Conservation (phyloP, 2,329 filamentous ascomycete genomes). For the Penicillium janthinellum region DNA sequence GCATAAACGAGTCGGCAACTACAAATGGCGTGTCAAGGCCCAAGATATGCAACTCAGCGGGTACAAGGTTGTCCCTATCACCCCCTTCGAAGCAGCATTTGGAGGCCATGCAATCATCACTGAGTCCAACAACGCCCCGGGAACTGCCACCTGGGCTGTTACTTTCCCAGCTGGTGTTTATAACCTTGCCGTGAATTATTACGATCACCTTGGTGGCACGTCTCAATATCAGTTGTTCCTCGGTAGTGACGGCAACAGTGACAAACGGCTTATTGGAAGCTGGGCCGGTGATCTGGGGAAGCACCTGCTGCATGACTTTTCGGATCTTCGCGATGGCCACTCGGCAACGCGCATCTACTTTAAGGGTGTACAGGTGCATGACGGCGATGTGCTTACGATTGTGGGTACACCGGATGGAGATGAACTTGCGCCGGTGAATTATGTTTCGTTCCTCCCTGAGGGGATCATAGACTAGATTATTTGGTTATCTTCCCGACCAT, state of each 20-base stretch:
- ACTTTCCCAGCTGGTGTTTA: background rate
- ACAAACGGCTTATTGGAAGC: background rate
- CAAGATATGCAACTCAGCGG: background rate
- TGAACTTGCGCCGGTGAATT: conserved; percentile 2
- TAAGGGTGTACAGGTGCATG: background rate
- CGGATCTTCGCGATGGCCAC: conserved; percentile 1
- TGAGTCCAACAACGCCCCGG: background rate
- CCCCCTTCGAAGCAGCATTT: conserved; percentile 1
- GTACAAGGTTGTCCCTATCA: background rate
- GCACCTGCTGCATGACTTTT: conserved; percentile 2
- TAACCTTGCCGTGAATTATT: conserved; percentile 5
- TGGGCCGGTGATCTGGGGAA: conserved; percentile 1
- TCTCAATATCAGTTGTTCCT: conserved; percentile 4
- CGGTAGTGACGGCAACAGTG: background rate
- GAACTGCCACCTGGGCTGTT: background rate
- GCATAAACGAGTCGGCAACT: background rate
- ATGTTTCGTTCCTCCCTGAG: conserved; percentile 2
- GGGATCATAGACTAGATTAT: conserved; percentile 2
- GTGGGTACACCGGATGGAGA: conserved; percentile 1
- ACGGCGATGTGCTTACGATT: background rate
- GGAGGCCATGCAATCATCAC: background rate
- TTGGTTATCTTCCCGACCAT: background rate
- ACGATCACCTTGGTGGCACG: conserved; percentile 4
- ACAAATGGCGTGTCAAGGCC: conserved; percentile 3
- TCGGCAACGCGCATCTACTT: background rate